A percentile compares a stretch with the other conserved stretches of the same genome.
These are phyloP conservation scores for Cyclospora cayetanensis DNA, from an alignment of 169 alveolate species.

Conservation along the genomic window DNA sequence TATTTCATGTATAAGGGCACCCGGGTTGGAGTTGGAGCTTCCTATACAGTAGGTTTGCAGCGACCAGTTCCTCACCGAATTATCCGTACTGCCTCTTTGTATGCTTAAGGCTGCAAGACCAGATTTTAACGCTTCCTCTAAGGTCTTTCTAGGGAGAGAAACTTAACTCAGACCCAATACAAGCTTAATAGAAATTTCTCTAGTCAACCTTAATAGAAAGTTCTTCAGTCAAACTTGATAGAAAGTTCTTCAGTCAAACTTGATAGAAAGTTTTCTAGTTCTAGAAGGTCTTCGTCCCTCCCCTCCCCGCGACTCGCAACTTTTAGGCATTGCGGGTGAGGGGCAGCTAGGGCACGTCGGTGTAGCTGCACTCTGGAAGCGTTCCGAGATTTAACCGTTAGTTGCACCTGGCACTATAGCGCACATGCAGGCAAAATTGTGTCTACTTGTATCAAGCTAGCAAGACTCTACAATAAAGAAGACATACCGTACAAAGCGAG, in stretches of 20 bases:
- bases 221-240: background rate
- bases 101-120: too few species aligned
- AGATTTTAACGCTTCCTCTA: too few species aligned
- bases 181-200: background rate
- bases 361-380: background rate
- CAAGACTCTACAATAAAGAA: background rate
- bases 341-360: background rate
- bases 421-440: background rate
- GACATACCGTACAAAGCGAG: background rate
- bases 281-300: too few species aligned
- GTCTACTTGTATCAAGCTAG: background rate
- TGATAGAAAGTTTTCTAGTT: background rate
- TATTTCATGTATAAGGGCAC: too few species aligned
- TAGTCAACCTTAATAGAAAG: background rate
- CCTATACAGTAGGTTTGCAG: too few species aligned
- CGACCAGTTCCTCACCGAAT: too few species aligned
- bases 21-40: too few species aligned
- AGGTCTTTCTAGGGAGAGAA: too few species aligned
- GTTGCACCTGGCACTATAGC: background rate
- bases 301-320: too few species aligned
- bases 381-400: background rate
- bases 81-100: too few species aligned
- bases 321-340: background rate
- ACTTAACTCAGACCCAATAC: background rate
- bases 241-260: background rate